Percentiles rank a stretch among this genome's conserved stretches.
Conservation (phyloP, 1,284 basidiomycete species). For the Mycena sp. region DNA sequence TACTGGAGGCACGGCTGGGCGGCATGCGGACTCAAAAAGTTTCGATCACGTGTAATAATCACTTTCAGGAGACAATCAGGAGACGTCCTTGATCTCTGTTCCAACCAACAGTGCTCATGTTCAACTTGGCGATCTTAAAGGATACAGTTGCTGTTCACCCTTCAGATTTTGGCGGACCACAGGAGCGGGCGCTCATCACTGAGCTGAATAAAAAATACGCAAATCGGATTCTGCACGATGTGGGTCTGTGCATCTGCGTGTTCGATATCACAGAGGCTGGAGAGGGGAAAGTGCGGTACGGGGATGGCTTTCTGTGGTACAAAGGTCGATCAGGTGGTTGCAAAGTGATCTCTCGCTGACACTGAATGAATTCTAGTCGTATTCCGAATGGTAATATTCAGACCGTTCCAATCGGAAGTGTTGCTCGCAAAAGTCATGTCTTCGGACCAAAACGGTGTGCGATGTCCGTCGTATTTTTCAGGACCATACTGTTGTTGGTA, state of each 20-base stretch:
- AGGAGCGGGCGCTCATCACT: conserved; percentile 77
- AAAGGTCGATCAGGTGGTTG: conserved; percentile 66
- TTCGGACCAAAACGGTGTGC: conserved; percentile 84
- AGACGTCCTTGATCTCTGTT: background rate
- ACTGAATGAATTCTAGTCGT: conserved; percentile 68
- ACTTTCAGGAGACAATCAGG: background rate
- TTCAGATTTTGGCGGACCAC: conserved; percentile 74
- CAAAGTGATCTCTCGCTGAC: conserved; percentile 2
- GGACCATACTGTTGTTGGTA: conserved; percentile 5
- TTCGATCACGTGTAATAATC: background rate
- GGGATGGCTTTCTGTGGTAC: conserved; percentile 95
- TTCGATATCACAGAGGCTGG: conserved; percentile 89
- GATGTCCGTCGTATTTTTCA: conserved; percentile 61
- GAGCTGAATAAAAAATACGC: conserved; percentile 95
- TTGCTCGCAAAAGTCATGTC: conserved; percentile 90
- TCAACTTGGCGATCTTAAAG: conserved; percentile 41
- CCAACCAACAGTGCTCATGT: conserved; percentile 17
- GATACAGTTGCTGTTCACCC: conserved; percentile 86
- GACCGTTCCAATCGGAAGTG: conserved; percentile 92
- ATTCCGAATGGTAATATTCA: conserved; percentile 91
- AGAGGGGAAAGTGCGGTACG: conserved; percentile 94
- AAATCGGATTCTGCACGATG: conserved; percentile 91
- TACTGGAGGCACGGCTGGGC: too few species aligned
- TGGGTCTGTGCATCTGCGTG: conserved; percentile 90
- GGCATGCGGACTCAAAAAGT: too few species aligned